These are phyloP conservation scores for Zizania latifolia DNA, from an alignment of 176 grass and related monocot genomes.

Conservation along the genomic window DNA sequence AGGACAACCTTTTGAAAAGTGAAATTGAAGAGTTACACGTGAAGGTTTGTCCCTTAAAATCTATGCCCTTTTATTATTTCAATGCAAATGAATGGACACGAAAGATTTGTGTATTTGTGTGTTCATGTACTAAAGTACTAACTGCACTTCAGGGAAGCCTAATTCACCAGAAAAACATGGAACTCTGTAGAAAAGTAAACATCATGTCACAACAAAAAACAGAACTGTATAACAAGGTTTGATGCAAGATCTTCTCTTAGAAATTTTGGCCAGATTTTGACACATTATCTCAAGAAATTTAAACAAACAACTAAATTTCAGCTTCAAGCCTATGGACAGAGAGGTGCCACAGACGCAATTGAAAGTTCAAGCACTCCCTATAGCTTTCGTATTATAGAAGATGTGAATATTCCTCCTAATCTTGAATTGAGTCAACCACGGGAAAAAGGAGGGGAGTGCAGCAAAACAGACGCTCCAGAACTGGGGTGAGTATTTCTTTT, in stretches of 20 bases:
- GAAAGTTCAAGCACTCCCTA: constrained; percentile 35
- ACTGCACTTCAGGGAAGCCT: constrained; percentile 37
- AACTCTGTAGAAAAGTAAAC: constrained; percentile 38
- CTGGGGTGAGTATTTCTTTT: constrained; percentile 49
- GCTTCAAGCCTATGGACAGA: constrained; percentile 28
- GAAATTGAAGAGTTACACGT: constrained; percentile 55
- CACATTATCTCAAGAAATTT: neutral
- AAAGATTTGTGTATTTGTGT: neutral
- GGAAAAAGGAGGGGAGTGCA: constrained; percentile 1
- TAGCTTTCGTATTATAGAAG: constrained; percentile 29
- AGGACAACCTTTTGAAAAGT: constrained; percentile 51
- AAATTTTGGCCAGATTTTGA: constrained; percentile 14
- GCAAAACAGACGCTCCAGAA: constrained; percentile 27
- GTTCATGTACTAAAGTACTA: neutral
- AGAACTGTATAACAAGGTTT: constrained; percentile 46
- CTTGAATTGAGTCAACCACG: constrained; percentile 30
- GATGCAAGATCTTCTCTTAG: neutral
- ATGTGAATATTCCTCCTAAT: constrained; percentile 21
- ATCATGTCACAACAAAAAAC: constrained; percentile 40
- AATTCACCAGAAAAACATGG: constrained; percentile 63
- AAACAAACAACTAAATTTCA: constrained; percentile 33
- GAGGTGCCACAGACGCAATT: constrained; percentile 6
- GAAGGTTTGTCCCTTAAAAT: constrained; percentile 37
- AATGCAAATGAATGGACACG: neutral
- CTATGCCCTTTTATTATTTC: neutral